Conservation (phyloP, 371 early-diverging fungal species). For the Mucor piriformis region DNA sequence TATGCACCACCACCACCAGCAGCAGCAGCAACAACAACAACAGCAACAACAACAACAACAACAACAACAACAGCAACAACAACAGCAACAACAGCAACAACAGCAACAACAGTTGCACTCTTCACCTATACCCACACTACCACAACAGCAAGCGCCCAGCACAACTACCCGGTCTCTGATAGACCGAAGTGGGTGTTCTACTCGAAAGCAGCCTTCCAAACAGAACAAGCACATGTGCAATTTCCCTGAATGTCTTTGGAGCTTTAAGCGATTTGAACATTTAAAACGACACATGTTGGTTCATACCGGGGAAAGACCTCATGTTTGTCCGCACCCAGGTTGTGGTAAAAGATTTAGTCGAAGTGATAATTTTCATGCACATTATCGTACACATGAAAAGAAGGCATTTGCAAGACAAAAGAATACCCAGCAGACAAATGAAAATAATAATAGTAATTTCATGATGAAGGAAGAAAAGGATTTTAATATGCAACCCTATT, state of each 20-base stretch:
- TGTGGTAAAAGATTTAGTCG: constrained; percentile 80
- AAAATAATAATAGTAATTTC: constrained; percentile 11
- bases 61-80: constrained; percentile 2
- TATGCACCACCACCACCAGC: constrained; percentile 2
- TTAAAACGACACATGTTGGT: constrained; percentile 81
- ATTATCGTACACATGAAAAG: constrained; percentile 58
- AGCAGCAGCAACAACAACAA: constrained; percentile 15
- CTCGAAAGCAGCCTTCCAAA: constrained; percentile 40
- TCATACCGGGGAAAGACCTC: constrained; percentile 70
- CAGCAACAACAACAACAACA: constrained; percentile 8
- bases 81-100: constrained; percentile 4
- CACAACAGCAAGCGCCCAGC: constrained; percentile 1
- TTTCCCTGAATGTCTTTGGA: constrained; percentile 61
- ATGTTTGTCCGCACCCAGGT: constrained; percentile 64
- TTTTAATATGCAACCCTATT: constrained; percentile 5
- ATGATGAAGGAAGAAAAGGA: constrained; percentile 19
- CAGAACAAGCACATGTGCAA: constrained; percentile 59
- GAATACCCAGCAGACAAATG: neutral
- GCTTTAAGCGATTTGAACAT: constrained; percentile 84
- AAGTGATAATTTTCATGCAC: constrained; percentile 74
- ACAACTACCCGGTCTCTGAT: too few relatives aligned
- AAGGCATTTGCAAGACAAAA: constrained; percentile 41
- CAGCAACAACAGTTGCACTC: constrained; percentile 6
- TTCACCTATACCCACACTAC: constrained; percentile 15
- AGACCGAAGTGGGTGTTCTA: constrained; percentile 9